Conservation (phyloP, 1,284 basidiomycete genomes). For the Tranzscheliella williamsii region DNA sequence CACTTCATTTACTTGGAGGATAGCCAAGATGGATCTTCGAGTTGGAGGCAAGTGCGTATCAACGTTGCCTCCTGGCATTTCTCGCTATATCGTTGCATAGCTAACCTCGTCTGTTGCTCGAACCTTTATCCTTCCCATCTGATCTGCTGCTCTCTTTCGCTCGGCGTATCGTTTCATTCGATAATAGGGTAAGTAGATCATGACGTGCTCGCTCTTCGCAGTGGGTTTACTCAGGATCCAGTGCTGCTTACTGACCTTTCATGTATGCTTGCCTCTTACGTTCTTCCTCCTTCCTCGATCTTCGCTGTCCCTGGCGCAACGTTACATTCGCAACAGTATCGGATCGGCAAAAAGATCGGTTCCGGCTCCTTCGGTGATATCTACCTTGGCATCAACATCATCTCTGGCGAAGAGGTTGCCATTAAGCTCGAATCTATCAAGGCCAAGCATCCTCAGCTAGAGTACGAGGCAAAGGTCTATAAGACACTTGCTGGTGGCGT, state of each 20-base stretch:
- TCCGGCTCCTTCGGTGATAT: conserved; percentile 99
- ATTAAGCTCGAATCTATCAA: conserved; percentile 99
- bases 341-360: conserved; percentile 99
- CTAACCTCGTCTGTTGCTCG: no score
- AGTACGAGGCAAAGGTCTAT: conserved; percentile 74
- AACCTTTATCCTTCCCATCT: no score
- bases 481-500: conserved; percentile 95
- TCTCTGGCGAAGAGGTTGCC: conserved; percentile 99
- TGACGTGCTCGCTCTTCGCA: no score
- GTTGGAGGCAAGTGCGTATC: conserved; percentile 86
- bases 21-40: conserved; percentile 78
- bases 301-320: neutral
- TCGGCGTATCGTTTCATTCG: no score
- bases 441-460: conserved; percentile 99
- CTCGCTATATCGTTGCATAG: no score
- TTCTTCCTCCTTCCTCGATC: neutral
- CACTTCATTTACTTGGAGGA: no score
- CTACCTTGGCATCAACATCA: conserved; percentile 99
- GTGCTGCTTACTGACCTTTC: no score
- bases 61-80: no score
- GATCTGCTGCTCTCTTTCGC: no score
- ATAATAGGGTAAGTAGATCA: no score
- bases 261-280: no score
- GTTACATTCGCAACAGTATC: conserved; percentile 64
- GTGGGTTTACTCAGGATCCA: no score